These are phyloP conservation scores for Salinomyces thailandicus DNA, from an alignment of 2,329 filamentous ascomycete species.

Conservation along the genomic window DNA sequence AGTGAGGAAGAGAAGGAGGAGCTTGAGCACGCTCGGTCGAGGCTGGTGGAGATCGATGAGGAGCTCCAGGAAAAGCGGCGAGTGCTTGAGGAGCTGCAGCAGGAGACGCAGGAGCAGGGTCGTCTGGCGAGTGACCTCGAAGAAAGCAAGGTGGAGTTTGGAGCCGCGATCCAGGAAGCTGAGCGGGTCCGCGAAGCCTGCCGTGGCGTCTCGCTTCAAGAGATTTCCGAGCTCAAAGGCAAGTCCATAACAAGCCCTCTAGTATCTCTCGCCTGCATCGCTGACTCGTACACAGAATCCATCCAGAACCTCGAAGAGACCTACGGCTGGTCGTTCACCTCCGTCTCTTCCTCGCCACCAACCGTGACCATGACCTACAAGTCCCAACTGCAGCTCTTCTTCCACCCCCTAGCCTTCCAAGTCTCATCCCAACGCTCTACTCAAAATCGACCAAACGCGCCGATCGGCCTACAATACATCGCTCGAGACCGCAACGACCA, in stretches of 20 bases:
- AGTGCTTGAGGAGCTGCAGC: constrained; percentile 55
- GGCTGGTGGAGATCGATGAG: constrained; percentile 52
- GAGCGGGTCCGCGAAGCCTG: constrained; percentile 79
- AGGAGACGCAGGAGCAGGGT: constrained; percentile 58
- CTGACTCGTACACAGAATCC: constrained; percentile 39
- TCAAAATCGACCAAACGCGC: constrained; percentile 31
- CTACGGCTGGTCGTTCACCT: constrained; percentile 61
- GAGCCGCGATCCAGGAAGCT: constrained; percentile 68
- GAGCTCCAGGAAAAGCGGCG: constrained; percentile 61
- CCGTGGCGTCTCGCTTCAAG: constrained; percentile 74
- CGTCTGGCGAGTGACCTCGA: constrained; percentile 51
- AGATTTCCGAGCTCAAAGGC: constrained; percentile 73
- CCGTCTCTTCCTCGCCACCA: constrained; percentile 46
- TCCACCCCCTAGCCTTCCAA: constrained; percentile 54
- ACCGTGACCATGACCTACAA: constrained; percentile 64
- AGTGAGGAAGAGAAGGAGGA: constrained; percentile 73
- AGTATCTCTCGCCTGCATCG: constrained; percentile 19
- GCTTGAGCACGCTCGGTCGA: constrained; percentile 60
- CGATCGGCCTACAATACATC: constrained; percentile 62
- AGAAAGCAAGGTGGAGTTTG: constrained; percentile 57
- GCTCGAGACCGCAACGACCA: constrained; percentile 41
- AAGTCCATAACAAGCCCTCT: constrained; percentile 27
- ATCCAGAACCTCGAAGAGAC: constrained; percentile 55
- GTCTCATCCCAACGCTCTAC: background rate
- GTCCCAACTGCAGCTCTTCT: constrained; percentile 61